These are phyloP conservation scores for Vigna unguiculata DNA, from an alignment of 306 rosid species.

Conservation along the genomic window DNA sequence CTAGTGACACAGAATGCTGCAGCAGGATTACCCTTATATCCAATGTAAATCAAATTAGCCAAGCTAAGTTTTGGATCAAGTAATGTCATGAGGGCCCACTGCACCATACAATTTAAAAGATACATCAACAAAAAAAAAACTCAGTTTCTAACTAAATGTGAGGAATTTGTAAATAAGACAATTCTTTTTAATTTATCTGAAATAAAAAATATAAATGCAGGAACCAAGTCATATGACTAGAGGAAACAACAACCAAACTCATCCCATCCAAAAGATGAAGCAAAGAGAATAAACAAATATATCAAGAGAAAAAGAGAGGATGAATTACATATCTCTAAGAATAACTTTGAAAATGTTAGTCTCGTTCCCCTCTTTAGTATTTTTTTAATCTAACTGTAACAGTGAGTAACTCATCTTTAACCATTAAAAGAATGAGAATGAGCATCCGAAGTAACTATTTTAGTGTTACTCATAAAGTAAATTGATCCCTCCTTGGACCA, in stretches of 20 bases:
- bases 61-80: constrained; percentile 71
- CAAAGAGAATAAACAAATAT: neutral
- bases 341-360: too few relatives aligned
- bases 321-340: too few relatives aligned
- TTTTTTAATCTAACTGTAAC: too few relatives aligned
- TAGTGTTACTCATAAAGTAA: too few relatives aligned
- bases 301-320: too few relatives aligned
- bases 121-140: constrained; percentile 28
- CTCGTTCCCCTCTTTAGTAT: too few relatives aligned
- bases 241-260: neutral
- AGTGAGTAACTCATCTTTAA: too few relatives aligned
- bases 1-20: constrained; percentile 67
- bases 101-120: constrained; percentile 47
- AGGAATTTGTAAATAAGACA: constrained; percentile 10
- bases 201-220: neutral
- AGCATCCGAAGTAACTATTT: too few relatives aligned
- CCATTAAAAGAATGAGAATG: too few relatives aligned
- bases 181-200: constrained; percentile 27
- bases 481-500: too few relatives aligned
- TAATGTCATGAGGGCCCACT: constrained; percentile 93
- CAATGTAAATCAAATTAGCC: constrained; percentile 86
- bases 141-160: constrained; percentile 35
- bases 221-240: neutral
- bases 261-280: constrained; percentile 18
- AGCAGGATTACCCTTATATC: constrained; percentile 73